These are phyloP conservation scores for Trichoderma hamatum DNA, from an alignment of 2,329 filamentous ascomycete genomes.

Conservation along the genomic window DNA sequence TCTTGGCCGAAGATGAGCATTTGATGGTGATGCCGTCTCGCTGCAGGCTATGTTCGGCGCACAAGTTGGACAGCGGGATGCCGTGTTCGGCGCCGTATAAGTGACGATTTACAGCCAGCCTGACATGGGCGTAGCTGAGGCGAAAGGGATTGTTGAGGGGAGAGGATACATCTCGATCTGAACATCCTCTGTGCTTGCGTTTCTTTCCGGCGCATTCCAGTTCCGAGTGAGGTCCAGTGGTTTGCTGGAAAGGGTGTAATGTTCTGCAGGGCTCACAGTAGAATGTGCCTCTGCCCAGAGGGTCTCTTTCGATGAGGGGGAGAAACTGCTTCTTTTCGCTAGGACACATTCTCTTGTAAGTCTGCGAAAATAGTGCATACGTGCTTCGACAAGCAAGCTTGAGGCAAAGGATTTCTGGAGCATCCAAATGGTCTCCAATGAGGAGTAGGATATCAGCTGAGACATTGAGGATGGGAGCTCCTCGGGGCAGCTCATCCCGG, in stretches of 20 bases:
- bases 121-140: constrained; percentile 31
- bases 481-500: background rate
- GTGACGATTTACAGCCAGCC: constrained; percentile 33
- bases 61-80: constrained; percentile 30
- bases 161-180: constrained; percentile 29
- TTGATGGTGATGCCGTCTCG: constrained; percentile 25
- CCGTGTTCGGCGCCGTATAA: constrained; percentile 31
- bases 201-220: background rate
- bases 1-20: constrained; percentile 30
- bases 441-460: constrained; percentile 32
- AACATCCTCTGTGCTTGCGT: constrained; percentile 18
- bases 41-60: constrained; percentile 26
- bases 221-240: constrained; percentile 27
- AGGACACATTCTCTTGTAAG: constrained; percentile 13
- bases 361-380: constrained; percentile 21
- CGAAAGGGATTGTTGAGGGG: constrained; percentile 30
- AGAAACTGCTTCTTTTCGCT: constrained; percentile 27
- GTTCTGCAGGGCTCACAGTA: constrained; percentile 31
- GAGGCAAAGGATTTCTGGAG: constrained; percentile 27
- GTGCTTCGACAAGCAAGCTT: constrained; percentile 29
- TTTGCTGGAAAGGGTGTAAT: constrained; percentile 29
- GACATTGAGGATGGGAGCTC: constrained; percentile 27
- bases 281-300: constrained; percentile 28
- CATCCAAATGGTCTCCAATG: constrained; percentile 31
- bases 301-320: constrained; percentile 29